Percentiles rank a stretch among this genome's conserved stretches.
phyloP scores from a whole-genome alignment of 2,329 filamentous ascomycete species.

The Beauveria caledonica region DNA sequence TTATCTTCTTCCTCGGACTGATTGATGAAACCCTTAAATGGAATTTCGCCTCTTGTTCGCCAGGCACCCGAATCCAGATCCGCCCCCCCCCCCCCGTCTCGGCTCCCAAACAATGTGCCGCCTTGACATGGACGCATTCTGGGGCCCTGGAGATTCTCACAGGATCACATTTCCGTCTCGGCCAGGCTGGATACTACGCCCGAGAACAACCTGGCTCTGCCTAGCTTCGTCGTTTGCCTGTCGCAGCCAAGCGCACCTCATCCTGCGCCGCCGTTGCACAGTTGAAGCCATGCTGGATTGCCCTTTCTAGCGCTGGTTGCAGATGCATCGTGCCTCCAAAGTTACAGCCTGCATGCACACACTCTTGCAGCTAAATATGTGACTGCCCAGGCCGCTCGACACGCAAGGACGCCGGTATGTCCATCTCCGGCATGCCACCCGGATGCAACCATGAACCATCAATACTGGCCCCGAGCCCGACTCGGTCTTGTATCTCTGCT shows the following conservation, averaged over 20 bases:
- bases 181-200: too few species aligned
- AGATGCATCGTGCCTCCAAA: neutral
- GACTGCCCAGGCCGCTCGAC: slow-evolving; percentile 6
- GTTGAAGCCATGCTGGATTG: neutral
- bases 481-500: neutral
- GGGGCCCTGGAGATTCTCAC: too few species aligned
- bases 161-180: too few species aligned
- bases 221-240: neutral
- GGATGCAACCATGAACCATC: neutral
- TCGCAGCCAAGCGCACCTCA: neutral
- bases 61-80: too few species aligned
- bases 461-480: neutral
- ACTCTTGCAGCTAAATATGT: neutral
- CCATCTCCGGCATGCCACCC: slow-evolving; percentile 4
- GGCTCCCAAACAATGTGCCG: too few species aligned
- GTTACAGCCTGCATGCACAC: neutral
- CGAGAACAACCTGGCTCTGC: slow-evolving; percentile 2
- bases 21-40: too few species aligned
- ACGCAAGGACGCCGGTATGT: neutral
- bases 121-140: too few species aligned
- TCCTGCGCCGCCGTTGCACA: neutral
- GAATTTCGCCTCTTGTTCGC: too few species aligned
- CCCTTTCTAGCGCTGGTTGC: neutral
- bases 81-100: too few species aligned
- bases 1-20: too few species aligned